These are phyloP conservation scores for Candida corydali DNA, from an alignment of 805 yeast species.

Conservation along the genomic window DNA sequence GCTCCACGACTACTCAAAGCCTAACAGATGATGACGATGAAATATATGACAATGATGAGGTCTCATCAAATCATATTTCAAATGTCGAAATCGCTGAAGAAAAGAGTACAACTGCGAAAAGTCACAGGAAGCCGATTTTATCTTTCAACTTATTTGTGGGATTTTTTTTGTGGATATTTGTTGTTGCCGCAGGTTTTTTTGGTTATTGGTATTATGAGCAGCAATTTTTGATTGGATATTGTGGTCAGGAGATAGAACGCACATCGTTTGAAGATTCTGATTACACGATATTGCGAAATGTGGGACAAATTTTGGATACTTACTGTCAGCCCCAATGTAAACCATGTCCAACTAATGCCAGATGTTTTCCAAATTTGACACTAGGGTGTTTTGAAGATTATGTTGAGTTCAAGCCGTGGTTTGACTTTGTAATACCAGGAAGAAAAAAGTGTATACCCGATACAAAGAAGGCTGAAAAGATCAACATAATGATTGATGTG, in stretches of 20 bases:
- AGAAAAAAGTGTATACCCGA: conserved; percentile 64
- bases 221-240: conserved; percentile 61
- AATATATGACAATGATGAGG: conserved; percentile 4
- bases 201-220: conserved; percentile 65
- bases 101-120: conserved; percentile 16
- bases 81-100: conserved; percentile 6
- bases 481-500: conserved; percentile 61
- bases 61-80: not conserved
- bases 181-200: conserved; percentile 36
- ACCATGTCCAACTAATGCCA: conserved; percentile 78
- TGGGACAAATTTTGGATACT: conserved; percentile 45
- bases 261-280: conserved; percentile 34
- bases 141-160: conserved; percentile 3
- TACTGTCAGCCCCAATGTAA: conserved; percentile 59
- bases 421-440: conserved; percentile 54
- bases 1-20: not conserved
- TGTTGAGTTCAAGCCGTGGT: conserved; percentile 48
- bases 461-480: conserved; percentile 61
- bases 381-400: conserved; percentile 72
- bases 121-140: not conserved
- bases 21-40: conserved; percentile 8
- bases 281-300: conserved; percentile 23
- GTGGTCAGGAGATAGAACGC: conserved; percentile 57
- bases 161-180: conserved; percentile 26
- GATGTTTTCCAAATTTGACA: conserved; percentile 58